phyloP scores from a whole-genome alignment of 352 stramenopile species.

The Pythium chondricola region DNA sequence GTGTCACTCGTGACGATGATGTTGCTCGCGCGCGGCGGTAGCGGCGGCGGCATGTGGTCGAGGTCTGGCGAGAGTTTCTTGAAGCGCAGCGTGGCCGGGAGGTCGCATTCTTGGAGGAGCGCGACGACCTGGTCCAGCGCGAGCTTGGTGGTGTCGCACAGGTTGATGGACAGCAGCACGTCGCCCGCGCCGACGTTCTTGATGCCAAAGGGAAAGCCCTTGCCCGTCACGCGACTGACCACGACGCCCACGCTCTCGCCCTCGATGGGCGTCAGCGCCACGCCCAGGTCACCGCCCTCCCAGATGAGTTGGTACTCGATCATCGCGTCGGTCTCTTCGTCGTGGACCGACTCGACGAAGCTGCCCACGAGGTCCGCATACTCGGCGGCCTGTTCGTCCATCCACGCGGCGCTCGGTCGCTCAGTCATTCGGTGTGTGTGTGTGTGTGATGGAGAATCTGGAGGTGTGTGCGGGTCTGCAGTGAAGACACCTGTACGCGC shows the following conservation, averaged over 20 bases:
- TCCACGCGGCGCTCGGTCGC: conserved; percentile 33
- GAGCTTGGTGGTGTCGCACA: conserved; percentile 73
- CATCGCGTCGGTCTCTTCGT: conserved; percentile 79
- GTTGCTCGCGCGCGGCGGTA: conserved; percentile 48
- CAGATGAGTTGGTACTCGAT: conserved; percentile 88
- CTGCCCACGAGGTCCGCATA: conserved; percentile 77
- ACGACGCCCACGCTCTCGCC: conserved; percentile 45
- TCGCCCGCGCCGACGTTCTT: conserved; percentile 83
- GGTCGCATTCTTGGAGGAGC: conserved; percentile 77
- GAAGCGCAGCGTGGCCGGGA: conserved; percentile 81
- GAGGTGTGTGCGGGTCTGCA: no score
- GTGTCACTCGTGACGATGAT: conserved; percentile 61
- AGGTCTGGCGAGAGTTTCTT: conserved; percentile 71
- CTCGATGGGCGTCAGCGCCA: conserved; percentile 76
- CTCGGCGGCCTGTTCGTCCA: conserved; percentile 83
- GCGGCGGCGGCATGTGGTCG: conserved; percentile 24
- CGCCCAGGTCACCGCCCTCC: conserved; percentile 78
- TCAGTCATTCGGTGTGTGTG: conserved; percentile 5
- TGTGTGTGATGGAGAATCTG: not conserved
- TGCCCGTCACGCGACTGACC: conserved; percentile 79
- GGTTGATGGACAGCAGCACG: conserved; percentile 78
- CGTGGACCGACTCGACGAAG: conserved; percentile 81
- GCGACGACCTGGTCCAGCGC: conserved; percentile 76
- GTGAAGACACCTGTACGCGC: no score
- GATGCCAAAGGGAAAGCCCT: conserved; percentile 84